Base-by-base conservation (phyloP, 257 asterid species). In the Linderniella brevidens region DNA sequence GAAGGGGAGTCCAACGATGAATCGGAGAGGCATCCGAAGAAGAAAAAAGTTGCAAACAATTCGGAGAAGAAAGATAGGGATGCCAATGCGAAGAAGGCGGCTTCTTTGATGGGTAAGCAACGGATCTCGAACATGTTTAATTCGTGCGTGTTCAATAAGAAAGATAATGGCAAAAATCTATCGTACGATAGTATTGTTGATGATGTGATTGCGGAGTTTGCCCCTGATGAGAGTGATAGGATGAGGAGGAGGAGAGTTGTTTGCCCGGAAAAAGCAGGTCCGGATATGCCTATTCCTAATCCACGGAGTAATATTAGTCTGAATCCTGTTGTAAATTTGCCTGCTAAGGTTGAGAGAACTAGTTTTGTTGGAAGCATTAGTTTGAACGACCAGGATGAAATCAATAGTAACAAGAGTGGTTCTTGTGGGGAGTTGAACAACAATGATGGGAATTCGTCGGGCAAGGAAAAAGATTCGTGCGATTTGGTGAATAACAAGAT, bases 161-260 rank as follows among this genome's bases (percentile, higher is more conserved):
- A 73, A 54, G 79, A 57, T 55, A 58, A 66, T 40, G 76, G 70
- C 63, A 68, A 47, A 59, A 75, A 55, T 68, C 41, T 74, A 38
- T 72, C 86, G 3, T 68, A 82, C 43, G 93, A 77, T 52, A 90
- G 96, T 53, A 75, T 85, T 17, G 88, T 85, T 42, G 96, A 85
- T 57, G 86, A 77, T 54, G 88, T 85, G 54, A 66, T 90, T 65
- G 96, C 96, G 50, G 96, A 90, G 71, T 81, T 81, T 62, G 94
- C 90, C 5, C 86, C 92, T 14, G 94, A 85, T 50, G 96, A 85
- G 66, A 69, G 55, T 52, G 99, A 90, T 51, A 78, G 94, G 62
- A 86, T 71, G 65, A 74, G 67, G 61, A 69, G 94, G 50, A 74
- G 86, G 71, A 69, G 75, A 65, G 57, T 64, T 14, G 68, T 42